Base-by-base conservation (phyloP, 208 protist genomes). In the Crithidia sp. region DNA sequence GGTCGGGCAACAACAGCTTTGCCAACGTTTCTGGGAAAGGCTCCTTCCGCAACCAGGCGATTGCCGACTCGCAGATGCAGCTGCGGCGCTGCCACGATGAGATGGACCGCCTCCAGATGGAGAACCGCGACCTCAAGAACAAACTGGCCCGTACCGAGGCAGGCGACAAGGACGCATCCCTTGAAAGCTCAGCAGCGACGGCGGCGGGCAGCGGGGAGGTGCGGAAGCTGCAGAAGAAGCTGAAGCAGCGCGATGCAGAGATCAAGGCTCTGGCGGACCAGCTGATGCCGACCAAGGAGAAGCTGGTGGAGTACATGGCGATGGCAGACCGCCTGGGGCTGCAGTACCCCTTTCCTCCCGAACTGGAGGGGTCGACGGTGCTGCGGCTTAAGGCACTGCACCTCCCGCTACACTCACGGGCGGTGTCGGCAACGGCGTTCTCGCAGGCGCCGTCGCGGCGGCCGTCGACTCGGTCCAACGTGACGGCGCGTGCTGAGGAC, bases 301-400 rank as follows among this genome's bases (percentile, higher is more conserved):
- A 92, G 84, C 73, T 96, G 3, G 82, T 75, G 5, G 90, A 95
- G 79, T 94, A 95, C 81, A 94, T 95, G 89, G 90, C 90, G 2
- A 79, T 95, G 76, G 82, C 86, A 3, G 92, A 96, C 62, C 87
- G 92, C 6, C 77, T 96, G 3, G 92, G 92, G 4, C 62, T 96
- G 36, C 76, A 77, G 19, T 96, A 96, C 72, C 92, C 92, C 16
- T 95, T 96, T 58, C 84, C 89, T 4, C 60, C 79, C 0, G 82
- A 92, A 56, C 71, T 94, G 50, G 88, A 92, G 57, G 83, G 85
- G 5, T 47, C 81, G 9, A 85, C 86, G 16, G 81, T 93, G 52
- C 55, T 95, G 50, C 83, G 88, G 5, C 79, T 95, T 14, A 84
- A 79, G 47, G 72, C 90, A 17, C 54, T 93, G 36, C 77, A 84